Evolutionary conservation across 441 rosid species (phyloP).

Genomic region (Metrosideros polymorpha): DNA sequence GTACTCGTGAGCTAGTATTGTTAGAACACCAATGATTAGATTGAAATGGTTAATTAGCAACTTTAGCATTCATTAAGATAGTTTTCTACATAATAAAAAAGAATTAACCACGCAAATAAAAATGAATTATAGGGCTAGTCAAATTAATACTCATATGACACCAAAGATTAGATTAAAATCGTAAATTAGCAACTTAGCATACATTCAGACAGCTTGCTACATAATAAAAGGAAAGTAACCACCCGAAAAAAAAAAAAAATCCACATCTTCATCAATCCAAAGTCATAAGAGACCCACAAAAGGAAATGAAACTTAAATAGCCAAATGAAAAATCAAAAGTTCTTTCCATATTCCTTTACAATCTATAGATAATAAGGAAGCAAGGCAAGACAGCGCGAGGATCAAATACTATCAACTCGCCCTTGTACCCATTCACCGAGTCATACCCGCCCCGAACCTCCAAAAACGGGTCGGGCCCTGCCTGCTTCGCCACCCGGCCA

Average conservation of each 20-base stretch:
- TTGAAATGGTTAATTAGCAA: background rate
- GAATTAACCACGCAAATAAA: background rate
- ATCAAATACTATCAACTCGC: slow-evolving; percentile 4
- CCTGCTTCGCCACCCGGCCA: slow-evolving; percentile 40
- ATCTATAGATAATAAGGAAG: slow-evolving; percentile 8
- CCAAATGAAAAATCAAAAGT: background rate
- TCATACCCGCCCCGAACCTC: slow-evolving; percentile 2
- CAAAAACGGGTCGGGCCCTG: background rate
- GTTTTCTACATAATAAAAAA: background rate
- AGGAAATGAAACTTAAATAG: background rate
- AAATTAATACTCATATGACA: background rate
- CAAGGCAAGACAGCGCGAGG: slow-evolving; percentile 7
- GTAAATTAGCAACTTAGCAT: background rate
- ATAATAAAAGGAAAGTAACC: background rate
- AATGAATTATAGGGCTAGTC: background rate
- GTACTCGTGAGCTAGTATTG: no score
- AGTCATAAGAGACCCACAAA: background rate
- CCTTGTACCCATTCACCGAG: slow-evolving; percentile 1
- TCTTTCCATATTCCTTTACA: background rate
- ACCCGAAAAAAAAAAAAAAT: background rate
- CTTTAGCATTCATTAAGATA: background rate
- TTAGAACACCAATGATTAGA: background rate
- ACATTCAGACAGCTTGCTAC: background rate
- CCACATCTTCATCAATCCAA: background rate
- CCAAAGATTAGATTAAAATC: background rate